These are phyloP conservation scores for Kazachstania kunashirensis DNA, from an alignment of 805 yeast species.

Conservation along the genomic window DNA sequence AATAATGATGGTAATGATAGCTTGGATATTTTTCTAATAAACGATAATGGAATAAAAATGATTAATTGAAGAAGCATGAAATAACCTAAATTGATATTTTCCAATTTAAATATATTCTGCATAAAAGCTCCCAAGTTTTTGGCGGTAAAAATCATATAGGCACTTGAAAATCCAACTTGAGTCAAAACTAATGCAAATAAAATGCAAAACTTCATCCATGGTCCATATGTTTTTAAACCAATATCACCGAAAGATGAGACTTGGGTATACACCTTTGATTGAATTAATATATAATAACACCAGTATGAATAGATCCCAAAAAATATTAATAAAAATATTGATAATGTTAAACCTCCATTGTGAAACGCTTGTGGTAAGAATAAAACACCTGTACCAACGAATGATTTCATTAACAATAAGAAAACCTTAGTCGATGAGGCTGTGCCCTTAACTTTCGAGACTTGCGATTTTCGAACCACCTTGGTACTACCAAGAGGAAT, in stretches of 20 bases:
- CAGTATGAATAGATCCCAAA: conserved; percentile 68
- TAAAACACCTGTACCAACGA: conserved; percentile 68
- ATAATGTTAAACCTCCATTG: conserved; percentile 63
- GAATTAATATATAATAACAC: conserved; percentile 61
- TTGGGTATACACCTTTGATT: conserved; percentile 46
- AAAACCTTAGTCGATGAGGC: conserved; percentile 68
- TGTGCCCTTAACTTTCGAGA: conserved; percentile 41
- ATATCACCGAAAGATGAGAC: conserved; percentile 77
- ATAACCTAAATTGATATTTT: conserved; percentile 31
- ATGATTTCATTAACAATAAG: conserved; percentile 60
- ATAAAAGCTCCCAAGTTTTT: conserved; percentile 60
- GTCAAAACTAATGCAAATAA: conserved; percentile 56
- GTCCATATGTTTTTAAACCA: conserved; percentile 55
- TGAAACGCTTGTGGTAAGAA: conserved; percentile 61
- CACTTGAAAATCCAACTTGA: conserved; percentile 73
- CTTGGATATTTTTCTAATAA: conserved; percentile 68
- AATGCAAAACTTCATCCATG: conserved; percentile 54
- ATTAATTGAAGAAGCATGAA: conserved; percentile 48
- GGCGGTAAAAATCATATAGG: conserved; percentile 71
- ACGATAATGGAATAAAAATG: conserved; percentile 56
- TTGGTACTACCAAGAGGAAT: conserved; percentile 10
- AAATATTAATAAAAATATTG: conserved; percentile 40
- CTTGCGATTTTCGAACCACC: conserved; percentile 11
- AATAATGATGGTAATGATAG: conserved; percentile 60
- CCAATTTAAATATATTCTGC: conserved; percentile 36